phyloP scores from a whole-genome alignment of 768 basidiomycete species.

The Sarcomyxa edulis region DNA sequence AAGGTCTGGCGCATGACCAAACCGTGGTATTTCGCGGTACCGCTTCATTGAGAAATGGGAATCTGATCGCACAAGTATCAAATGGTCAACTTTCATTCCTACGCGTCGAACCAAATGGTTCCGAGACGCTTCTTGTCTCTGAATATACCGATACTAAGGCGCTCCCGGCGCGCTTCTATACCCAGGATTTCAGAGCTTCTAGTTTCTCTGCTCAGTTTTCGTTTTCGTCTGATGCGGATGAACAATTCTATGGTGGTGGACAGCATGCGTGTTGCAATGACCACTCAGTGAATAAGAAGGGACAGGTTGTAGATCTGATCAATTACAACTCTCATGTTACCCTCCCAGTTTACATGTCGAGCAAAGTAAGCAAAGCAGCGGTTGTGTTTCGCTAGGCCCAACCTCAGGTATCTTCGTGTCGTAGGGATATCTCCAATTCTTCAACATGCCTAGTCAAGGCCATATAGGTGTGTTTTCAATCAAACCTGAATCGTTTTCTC shows the following conservation, averaged over 20 bases:
- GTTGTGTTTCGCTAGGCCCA: neutral
- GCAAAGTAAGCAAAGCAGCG: constrained; percentile 18
- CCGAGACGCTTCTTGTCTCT: constrained; percentile 19
- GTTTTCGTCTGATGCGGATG: constrained; percentile 24
- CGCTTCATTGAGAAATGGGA: constrained; percentile 26
- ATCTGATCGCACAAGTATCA: constrained; percentile 20
- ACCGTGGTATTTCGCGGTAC: constrained; percentile 21
- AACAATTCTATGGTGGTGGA: constrained; percentile 30
- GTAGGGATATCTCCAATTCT: constrained; percentile 30
- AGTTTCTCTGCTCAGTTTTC: constrained; percentile 26
- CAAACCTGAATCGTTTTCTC: constrained; percentile 2
- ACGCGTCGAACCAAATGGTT: constrained; percentile 23
- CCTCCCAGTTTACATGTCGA: constrained; percentile 31
- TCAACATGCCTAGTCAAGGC: constrained; percentile 31
- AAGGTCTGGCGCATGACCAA: constrained; percentile 24
- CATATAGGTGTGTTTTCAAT: constrained; percentile 18
- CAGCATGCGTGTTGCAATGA: constrained; percentile 33
- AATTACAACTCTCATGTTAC: constrained; percentile 31
- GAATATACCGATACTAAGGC: constrained; percentile 28
- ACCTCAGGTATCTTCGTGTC: neutral
- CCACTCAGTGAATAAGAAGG: constrained; percentile 31
- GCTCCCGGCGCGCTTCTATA: constrained; percentile 22
- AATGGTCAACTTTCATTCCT: constrained; percentile 22
- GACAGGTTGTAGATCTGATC: constrained; percentile 29
- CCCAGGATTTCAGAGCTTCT: constrained; percentile 23